Evolutionary conservation across 306 rosid genomes (phyloP).

Genomic region (Dalbergia oliveri): DNA sequence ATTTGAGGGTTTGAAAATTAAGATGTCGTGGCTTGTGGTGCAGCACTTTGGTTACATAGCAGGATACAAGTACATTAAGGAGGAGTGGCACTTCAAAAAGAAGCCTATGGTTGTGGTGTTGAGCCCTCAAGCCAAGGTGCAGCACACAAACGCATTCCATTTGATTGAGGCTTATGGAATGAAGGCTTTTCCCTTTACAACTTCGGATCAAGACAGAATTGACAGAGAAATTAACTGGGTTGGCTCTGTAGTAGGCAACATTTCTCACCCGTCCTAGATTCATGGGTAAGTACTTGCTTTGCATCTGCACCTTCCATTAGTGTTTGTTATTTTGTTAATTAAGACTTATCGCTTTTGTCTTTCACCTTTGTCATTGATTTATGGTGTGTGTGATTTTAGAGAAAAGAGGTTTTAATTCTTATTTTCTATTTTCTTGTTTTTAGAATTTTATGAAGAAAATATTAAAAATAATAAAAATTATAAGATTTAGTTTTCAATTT

Average conservation of each 20-base stretch:
- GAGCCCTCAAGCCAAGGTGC: conserved; percentile 65
- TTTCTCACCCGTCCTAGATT: conserved; percentile 1
- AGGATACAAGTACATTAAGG: conserved; percentile 65
- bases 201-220: background rate
- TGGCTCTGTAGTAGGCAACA: background rate
- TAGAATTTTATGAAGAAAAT: no score
- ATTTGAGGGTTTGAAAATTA: conserved; percentile 57
- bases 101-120: conserved; percentile 59
- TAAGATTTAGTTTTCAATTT: no score
- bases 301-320: background rate
- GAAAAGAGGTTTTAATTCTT: no score
- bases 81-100: conserved; percentile 70
- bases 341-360: no score
- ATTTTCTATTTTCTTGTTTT: no score
- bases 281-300: conserved; percentile 50
- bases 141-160: conserved; percentile 61
- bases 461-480: no score
- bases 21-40: conserved; percentile 68
- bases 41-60: conserved; percentile 37
- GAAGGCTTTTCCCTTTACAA: conserved; percentile 63
- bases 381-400: no score
- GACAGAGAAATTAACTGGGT: conserved; percentile 43
- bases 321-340: no score
- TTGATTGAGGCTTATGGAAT: conserved; percentile 61
- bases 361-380: no score